Base-by-base conservation (phyloP, 106 monocot species). In the Alisma plantagoaquatica region DNA sequence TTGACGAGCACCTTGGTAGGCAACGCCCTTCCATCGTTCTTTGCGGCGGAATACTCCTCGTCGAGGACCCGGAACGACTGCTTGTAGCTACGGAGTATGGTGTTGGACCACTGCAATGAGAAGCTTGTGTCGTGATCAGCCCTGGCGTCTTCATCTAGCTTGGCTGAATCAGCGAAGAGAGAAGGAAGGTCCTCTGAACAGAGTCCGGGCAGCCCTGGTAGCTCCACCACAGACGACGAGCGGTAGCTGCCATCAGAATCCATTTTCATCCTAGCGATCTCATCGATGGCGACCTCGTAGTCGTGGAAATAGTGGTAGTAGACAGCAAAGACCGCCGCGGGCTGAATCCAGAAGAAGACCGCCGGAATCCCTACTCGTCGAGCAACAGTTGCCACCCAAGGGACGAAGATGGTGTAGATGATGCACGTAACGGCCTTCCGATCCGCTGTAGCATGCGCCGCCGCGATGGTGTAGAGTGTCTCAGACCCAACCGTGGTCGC, bases 1-100 rank as follows among this genome's bases (percentile, higher is more conserved):
- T 84, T 75, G 10, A 75, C 45, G 19, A 79, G 63, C 14, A 83
- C 70, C 25, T 14, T n/a, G n/a, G n/a, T 63, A 3, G 57, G 57
- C 26, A 26, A 57, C 1, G 17, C 33, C 10, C 8, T 47, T n/a
- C 47, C 47, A 11, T 35, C 55, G 17, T 3, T 38, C n/a, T n/a
- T n/a, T n/a, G n/a, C n/a, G n/a, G n/a, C n/a, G n/a, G n/a, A n/a
- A n/a, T n/a, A n/a, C 10, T 35, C 55, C 33, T 14, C 12, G 33
- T 41, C 38, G 1, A 56, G 55, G 9, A 35, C 10, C 2, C 10
- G 10, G 17, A 22, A 56, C 55, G 41, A 30, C 1, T 56, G 35
- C 23, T 56, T 16, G 12, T 24, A 23, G 15, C 10, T 10, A 17
- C 9, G 30, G 9, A 23, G 3, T 20, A 56, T 1, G 35, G 41